Base-by-base conservation (phyloP, 2,329 filamentous ascomycete genomes). In the Atkinsonella hypoxylon region DNA sequence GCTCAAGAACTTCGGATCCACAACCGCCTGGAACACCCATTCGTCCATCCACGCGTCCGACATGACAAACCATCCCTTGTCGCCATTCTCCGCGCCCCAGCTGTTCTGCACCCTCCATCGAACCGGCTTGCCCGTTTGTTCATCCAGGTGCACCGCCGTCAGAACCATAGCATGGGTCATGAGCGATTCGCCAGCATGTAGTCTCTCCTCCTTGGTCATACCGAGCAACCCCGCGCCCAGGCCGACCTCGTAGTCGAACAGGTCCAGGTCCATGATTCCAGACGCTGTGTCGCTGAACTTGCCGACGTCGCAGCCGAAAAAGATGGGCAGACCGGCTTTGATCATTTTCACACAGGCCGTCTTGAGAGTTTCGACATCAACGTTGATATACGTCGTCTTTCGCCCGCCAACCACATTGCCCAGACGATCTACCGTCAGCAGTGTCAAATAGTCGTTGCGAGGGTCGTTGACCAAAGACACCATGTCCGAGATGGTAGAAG, bases 141-240 rank as follows among this genome's bases (percentile, higher is more conserved):
- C 71, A 53, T 86, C 83, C 2, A 94, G 65, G 62, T 95, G 89
- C 44, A 95, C 89, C 1, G 81, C 89, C 2, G 88, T 95, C 54
- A 95, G 68, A 0, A 94, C 87, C 89, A 95, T 95, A 4, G 89
- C 89, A 61, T 95, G 89, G 1, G 89, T 95, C 89, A 95, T 94
- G 47, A 79, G 76, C 49, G 79, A 84, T 68, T 94, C 89, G 11
- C 86, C 82, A 0, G 83, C 83, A 59, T 78, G 72, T 44, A 95
- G 70, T 3, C 89, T 73, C 59, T 88, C 78, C 1, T 85, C 84
- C 68, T 95, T 95, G 60, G 72, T 79, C 77, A 94, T 76, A 17
- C 79, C 81, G 9, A 91, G 74, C 22, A 94, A 72, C 50, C 74
- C 75, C 54, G 89, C 76, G 59, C 89, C 87, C 67, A 95, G 89